Evolutionary conservation across 176 grass and related monocot species (phyloP).

Genomic region (Rhipidocladum racemiflorum): DNA sequence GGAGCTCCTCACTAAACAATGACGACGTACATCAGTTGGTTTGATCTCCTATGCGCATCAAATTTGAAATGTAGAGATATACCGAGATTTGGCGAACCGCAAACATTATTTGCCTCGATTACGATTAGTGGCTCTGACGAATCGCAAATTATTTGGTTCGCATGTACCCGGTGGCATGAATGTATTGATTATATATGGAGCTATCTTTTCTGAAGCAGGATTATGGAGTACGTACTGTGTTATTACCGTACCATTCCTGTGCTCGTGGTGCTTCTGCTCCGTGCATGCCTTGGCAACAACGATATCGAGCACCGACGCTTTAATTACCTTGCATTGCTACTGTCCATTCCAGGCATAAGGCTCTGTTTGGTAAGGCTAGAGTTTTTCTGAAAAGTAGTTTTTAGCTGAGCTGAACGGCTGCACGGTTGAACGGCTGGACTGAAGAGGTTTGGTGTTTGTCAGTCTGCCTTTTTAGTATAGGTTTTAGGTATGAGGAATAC

Average conservation of each 20-base stretch:
- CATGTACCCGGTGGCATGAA: not conserved
- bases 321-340: too few species aligned
- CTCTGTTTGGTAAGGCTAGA: too few species aligned
- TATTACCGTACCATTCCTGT: not conserved
- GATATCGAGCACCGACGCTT: too few species aligned
- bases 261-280: too few species aligned
- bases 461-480: too few species aligned
- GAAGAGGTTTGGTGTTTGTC: too few species aligned
- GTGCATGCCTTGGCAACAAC: too few species aligned
- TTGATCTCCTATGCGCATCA: not conserved
- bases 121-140: not conserved
- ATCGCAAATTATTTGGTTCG: not conserved
- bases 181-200: not conserved
- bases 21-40: not conserved
- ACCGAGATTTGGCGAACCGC: not conserved
- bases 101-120: not conserved
- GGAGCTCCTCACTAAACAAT: slow-evolving; percentile 48
- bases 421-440: too few species aligned
- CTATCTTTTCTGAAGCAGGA: not conserved
- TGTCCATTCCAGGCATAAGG: too few species aligned
- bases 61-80: slow-evolving; percentile 11
- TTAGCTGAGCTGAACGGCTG: too few species aligned
- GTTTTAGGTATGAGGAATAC: too few species aligned
- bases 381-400: too few species aligned
- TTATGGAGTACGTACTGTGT: not conserved